Percentiles rank a stretch among this genome's conserved stretches.
Evolutionary conservation across 441 rosid species (phyloP).

Genomic region (Metrosideros polymorpha): DNA sequence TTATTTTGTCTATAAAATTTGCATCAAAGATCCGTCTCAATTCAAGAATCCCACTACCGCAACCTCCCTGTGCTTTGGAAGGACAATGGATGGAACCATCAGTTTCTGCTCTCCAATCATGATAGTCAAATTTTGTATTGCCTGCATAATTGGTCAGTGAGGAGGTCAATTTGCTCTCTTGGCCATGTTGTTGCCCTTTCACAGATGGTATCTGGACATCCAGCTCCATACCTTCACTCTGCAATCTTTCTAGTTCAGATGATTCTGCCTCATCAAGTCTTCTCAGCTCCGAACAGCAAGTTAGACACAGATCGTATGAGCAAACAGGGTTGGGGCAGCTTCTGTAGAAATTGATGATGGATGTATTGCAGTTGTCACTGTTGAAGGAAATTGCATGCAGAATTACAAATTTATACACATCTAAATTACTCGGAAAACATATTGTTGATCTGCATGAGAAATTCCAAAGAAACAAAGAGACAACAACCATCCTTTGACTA

Average conservation of each 20-base stretch:
- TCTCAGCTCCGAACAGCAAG: background rate
- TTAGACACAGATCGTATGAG: background rate
- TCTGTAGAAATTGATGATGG: background rate
- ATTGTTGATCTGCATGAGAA: background rate
- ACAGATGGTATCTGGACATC: background rate
- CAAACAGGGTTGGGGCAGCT: background rate
- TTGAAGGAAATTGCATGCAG: background rate
- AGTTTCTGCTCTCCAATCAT: background rate
- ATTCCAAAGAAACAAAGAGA: background rate
- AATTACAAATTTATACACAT: background rate
- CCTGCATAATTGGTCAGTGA: background rate
- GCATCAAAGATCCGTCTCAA: background rate
- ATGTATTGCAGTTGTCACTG: conserved; percentile 1
- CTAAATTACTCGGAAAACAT: background rate
- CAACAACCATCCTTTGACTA: background rate
- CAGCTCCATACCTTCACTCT: background rate
- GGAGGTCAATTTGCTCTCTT: background rate
- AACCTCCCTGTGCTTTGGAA: background rate
- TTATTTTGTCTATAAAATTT: background rate
- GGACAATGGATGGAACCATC: background rate
- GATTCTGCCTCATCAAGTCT: background rate
- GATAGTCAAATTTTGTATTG: background rate
- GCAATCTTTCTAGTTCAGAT: background rate
- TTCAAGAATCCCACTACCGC: background rate
- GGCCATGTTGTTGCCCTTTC: background rate